These are phyloP conservation scores for Fusarium redolens DNA, from an alignment of 2,329 filamentous ascomycete species.

Conservation along the genomic window DNA sequence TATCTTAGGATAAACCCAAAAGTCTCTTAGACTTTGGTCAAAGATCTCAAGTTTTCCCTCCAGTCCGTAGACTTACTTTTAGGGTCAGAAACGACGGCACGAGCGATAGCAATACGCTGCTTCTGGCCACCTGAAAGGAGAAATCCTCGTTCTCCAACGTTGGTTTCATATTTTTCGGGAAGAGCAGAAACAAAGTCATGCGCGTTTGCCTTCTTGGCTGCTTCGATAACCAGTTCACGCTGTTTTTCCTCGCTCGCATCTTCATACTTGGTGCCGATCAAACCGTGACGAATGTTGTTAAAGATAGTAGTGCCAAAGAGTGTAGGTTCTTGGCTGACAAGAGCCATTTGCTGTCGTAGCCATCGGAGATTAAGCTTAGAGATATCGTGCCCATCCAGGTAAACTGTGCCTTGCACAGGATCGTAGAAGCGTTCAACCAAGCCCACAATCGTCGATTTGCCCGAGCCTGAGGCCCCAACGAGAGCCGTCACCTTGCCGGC, in stretches of 20 bases:
- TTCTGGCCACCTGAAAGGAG: constrained; percentile 95
- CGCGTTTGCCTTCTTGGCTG: constrained; percentile 91
- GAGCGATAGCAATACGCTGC: constrained; percentile 93
- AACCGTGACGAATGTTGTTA: constrained; percentile 88
- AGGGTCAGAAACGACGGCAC: constrained; percentile 89
- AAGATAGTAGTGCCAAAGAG: constrained; percentile 91
- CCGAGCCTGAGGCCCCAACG: constrained; percentile 92
- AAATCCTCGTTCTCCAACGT: constrained; percentile 95
- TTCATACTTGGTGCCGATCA: constrained; percentile 86
- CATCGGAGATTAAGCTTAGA: constrained; percentile 85
- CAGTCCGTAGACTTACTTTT: constrained; percentile 64
- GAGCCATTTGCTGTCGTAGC: constrained; percentile 90
- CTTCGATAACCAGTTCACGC: constrained; percentile 77
- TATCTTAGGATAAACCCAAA: neutral
- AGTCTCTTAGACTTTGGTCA: neutral
- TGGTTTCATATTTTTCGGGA: constrained; percentile 90
- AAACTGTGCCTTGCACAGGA: constrained; percentile 81
- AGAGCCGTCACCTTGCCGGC: constrained; percentile 93
- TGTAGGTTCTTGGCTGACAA: constrained; percentile 93
- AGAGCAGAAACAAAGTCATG: constrained; percentile 88
- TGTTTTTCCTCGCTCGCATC: constrained; percentile 73
- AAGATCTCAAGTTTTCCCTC: neutral
- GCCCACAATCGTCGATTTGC: constrained; percentile 94
- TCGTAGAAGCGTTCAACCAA: constrained; percentile 95
- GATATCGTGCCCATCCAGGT: constrained; percentile 86